Evolutionary conservation across 768 basidiomycete genomes (phyloP).

Genomic region (Lyophyllum shimeji): DNA sequence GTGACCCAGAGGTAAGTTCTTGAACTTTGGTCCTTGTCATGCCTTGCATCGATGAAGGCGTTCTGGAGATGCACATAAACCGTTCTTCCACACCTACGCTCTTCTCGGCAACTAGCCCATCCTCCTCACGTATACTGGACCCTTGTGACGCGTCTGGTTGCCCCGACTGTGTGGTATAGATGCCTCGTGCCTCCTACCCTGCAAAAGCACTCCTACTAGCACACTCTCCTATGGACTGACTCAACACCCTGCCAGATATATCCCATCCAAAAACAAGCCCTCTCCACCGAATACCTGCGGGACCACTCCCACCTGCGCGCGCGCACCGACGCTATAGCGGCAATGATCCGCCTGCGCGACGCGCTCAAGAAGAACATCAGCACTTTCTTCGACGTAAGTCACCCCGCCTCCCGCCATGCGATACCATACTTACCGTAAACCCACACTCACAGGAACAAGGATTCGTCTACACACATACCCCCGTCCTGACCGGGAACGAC

Average conservation of each 20-base stretch:
- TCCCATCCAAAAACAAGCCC: conserved; percentile 88
- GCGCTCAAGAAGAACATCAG: conserved; percentile 54
- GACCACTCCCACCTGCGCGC: conserved; percentile 88
- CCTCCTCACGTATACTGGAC: not conserved
- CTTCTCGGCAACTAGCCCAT: not conserved
- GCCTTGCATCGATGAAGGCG: not conserved
- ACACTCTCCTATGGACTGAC: not conserved
- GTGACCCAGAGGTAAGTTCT: conserved; percentile 43
- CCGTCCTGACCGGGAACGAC: conserved; percentile 87
- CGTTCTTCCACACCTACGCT: not conserved
- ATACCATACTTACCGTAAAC: not conserved
- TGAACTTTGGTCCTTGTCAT: conserved; percentile 16
- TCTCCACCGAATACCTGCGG: conserved; percentile 77
- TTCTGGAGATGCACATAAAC: not conserved
- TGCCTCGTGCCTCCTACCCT: too few relatives aligned
- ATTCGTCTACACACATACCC: conserved; percentile 80
- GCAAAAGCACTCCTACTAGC: too few relatives aligned
- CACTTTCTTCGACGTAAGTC: conserved; percentile 69
- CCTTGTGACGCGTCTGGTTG: too few relatives aligned
- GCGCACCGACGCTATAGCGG: conserved; percentile 67
- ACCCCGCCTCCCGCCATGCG: not conserved
- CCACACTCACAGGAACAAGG: conserved; percentile 55
- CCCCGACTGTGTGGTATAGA: too few relatives aligned
- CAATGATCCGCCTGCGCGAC: conserved; percentile 76
- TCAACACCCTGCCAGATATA: conserved; percentile 52